Evolutionary conservation across 2,329 filamentous ascomycete genomes (phyloP).

Genomic region (Aspergillus pseudonomiae): DNA sequence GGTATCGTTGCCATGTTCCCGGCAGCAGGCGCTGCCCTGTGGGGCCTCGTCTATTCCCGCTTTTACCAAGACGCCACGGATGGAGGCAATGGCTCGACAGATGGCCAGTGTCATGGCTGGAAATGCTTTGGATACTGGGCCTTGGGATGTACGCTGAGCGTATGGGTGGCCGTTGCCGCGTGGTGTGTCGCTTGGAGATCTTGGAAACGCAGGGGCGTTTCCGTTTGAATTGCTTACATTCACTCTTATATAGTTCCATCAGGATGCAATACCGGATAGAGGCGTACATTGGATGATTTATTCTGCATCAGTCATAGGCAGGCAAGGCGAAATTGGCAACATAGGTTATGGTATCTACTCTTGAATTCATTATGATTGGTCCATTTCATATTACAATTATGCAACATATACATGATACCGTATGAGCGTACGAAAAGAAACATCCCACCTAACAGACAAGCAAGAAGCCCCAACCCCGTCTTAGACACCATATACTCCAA

Average conservation of each 20-base stretch:
- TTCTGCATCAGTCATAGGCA: not conserved
- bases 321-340: not conserved
- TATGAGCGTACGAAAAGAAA: not conserved
- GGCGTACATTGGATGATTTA: not conserved
- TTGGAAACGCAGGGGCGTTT: conserved; percentile 76
- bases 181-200: conserved; percentile 84
- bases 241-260: not conserved
- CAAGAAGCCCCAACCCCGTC: not conserved
- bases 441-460: not conserved
- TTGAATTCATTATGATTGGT: not conserved
- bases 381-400: not conserved
- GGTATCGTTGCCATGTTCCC: conserved; percentile 92
- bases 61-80: conserved; percentile 46
- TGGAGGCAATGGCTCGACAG: conserved; percentile 40
- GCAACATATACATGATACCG: not conserved
- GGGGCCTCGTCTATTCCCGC: conserved; percentile 82
- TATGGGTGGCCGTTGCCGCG: conserved; percentile 74
- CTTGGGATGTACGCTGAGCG: conserved; percentile 69
- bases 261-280: not conserved
- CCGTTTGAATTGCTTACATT: conserved; percentile 51
- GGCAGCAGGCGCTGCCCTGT: conserved; percentile 82
- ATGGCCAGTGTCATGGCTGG: conserved; percentile 75
- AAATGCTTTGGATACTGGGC: conserved; percentile 90
- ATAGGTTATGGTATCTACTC: not conserved
- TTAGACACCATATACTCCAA: not conserved